These are phyloP conservation scores for Colletotrichum godetiae DNA, from an alignment of 2,329 filamentous ascomycete genomes.

Conservation along the genomic window DNA sequence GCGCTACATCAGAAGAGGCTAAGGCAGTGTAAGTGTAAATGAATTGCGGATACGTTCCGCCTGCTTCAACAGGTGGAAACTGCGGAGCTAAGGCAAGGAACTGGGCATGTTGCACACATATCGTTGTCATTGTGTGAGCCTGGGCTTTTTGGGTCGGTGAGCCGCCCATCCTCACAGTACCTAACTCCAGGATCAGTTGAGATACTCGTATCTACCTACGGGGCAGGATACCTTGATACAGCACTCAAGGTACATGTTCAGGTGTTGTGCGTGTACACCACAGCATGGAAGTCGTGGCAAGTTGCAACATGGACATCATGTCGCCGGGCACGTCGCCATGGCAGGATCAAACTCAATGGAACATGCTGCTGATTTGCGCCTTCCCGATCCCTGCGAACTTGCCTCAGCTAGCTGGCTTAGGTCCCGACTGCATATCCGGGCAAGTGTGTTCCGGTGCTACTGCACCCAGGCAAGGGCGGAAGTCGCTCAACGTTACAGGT, in stretches of 20 bases:
- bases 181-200: background rate
- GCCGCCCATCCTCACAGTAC: background rate
- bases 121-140: too few species aligned
- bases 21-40: background rate
- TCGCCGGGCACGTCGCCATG: too few species aligned
- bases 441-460: background rate
- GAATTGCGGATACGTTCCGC: background rate
- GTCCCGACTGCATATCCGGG: background rate
- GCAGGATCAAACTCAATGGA: background rate
- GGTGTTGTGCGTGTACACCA: background rate
- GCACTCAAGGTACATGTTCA: background rate
- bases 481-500: slow-evolving; percentile 7
- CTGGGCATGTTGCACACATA: background rate
- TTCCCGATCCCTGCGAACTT: background rate
- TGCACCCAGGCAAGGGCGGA: background rate
- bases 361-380: background rate
- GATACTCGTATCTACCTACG: background rate
- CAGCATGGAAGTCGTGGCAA: background rate
- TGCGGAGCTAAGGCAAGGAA: background rate
- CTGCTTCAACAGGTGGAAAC: background rate
- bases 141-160: background rate
- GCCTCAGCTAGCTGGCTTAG: slow-evolving; percentile 4
- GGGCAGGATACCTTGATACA: background rate
- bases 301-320: background rate
- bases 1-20: background rate